Evolutionary conservation across 306 rosid species (phyloP).

Genomic region (Calophaca sinica): DNA sequence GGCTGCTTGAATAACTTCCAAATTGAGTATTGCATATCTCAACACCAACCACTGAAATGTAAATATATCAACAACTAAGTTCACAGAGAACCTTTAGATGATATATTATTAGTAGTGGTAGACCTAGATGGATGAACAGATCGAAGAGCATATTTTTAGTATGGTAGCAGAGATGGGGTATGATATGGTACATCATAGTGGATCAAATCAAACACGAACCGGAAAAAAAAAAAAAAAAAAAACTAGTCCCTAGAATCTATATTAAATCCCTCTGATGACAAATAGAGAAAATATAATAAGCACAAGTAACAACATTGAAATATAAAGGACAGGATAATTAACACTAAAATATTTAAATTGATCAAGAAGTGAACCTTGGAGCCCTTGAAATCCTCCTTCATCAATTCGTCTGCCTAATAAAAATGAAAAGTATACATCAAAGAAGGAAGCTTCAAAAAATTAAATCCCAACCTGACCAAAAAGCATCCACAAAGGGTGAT

Average conservation of each 20-base stretch:
- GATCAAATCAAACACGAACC: background rate
- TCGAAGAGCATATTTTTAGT: constrained; percentile 17
- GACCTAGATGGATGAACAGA: constrained; percentile 31
- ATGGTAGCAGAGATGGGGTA: background rate
- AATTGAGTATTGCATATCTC: constrained; percentile 75
- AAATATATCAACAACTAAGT: constrained; percentile 49
- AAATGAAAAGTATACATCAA: background rate
- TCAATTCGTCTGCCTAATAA: constrained; percentile 77
- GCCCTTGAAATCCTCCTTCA: constrained; percentile 83
- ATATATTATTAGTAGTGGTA: constrained; percentile 44
- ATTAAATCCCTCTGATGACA: background rate
- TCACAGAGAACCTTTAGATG: constrained; percentile 37
- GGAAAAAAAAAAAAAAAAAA: too few species aligned
- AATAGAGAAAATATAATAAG: background rate
- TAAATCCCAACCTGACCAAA: background rate
- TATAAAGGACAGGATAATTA: constrained; percentile 1
- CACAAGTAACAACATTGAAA: background rate
- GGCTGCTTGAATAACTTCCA: constrained; percentile 89
- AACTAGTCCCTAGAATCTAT: background rate
- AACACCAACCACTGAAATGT: constrained; percentile 86
- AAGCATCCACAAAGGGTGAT: background rate
- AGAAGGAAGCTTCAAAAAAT: background rate
- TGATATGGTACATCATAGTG: constrained; percentile 12
- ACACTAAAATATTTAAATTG: constrained; percentile 19
- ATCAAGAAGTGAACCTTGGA: constrained; percentile 71